Conservation (phyloP, 2,329 filamentous ascomycete species). For the Botryotinia convoluta region DNA sequence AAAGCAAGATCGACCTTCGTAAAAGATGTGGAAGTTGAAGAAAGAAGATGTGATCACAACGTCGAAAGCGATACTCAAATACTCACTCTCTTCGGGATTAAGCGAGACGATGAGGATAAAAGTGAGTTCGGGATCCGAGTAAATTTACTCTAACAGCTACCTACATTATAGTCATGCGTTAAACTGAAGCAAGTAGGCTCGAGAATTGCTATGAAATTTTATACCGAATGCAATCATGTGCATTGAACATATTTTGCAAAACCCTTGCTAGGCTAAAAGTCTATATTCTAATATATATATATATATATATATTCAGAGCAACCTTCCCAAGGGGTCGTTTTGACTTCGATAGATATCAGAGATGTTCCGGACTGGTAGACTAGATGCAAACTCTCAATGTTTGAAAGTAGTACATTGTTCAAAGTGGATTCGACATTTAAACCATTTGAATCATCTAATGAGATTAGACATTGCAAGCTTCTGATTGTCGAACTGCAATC, state of each 20-base stretch:
- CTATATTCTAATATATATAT: neutral
- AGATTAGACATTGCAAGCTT: too few relatives aligned
- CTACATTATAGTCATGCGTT: neutral
- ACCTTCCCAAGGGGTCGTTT: neutral
- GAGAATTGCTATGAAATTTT: neutral
- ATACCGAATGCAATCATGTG: neutral
- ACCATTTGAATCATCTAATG: too few relatives aligned
- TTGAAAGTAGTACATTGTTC: too few relatives aligned
- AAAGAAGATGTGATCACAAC: neutral
- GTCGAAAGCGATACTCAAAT: neutral
- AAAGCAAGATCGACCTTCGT: neutral
- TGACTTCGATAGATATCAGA: neutral
- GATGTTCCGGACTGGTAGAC: too few relatives aligned
- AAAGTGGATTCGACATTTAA: too few relatives aligned
- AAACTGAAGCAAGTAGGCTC: neutral
- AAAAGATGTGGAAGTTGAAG: neutral
- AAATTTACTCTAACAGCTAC: neutral
- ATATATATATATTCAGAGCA: too few relatives aligned
- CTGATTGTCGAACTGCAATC: too few relatives aligned
- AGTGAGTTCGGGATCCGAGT: neutral
- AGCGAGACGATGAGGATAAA: neutral
- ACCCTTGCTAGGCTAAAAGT: neutral
- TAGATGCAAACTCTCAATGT: too few relatives aligned
- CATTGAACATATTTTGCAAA: neutral
- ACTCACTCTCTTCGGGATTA: neutral